Evolutionary conservation across 169 alveolate genomes (phyloP).

Genomic region (Perkinsus marinus): DNA sequence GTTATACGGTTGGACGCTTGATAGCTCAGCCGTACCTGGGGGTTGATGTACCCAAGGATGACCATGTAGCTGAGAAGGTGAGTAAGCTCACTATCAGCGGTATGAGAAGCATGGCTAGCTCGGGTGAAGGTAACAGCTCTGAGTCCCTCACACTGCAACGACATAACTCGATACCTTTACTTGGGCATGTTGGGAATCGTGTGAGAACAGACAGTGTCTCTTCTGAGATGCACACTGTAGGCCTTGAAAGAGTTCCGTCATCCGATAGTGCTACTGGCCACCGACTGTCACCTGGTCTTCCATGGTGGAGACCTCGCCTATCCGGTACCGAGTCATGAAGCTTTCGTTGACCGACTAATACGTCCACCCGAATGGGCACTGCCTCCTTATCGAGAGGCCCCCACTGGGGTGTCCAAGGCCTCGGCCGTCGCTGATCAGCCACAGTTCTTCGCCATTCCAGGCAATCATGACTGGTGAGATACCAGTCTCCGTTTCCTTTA

Average conservation of each 20-base stretch:
- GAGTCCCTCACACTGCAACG: neutral
- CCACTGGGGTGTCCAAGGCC: neutral
- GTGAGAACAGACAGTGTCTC: neutral
- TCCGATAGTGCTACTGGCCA: neutral
- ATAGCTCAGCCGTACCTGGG: neutral
- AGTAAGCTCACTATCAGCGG: neutral
- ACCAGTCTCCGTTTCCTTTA: neutral
- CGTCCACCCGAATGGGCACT: neutral
- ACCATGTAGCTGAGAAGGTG: neutral
- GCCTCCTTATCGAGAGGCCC: neutral
- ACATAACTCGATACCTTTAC: neutral
- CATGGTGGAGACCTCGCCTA: constrained; percentile 7
- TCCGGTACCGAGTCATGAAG: neutral
- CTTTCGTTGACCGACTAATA: neutral
- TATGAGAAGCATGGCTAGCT: neutral
- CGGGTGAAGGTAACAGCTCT: neutral
- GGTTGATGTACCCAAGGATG: neutral
- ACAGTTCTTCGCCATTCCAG: neutral
- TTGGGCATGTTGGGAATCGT: neutral
- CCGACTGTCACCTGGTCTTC: neutral
- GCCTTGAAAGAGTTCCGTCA: neutral
- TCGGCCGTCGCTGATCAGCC: neutral
- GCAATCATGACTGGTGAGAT: constrained; percentile 4
- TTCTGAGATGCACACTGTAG: neutral
- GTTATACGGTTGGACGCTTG: constrained; percentile 1